Evolutionary conservation across 2,329 filamentous ascomycete genomes (phyloP).

Genomic region (Aspergillus arachidicola): DNA sequence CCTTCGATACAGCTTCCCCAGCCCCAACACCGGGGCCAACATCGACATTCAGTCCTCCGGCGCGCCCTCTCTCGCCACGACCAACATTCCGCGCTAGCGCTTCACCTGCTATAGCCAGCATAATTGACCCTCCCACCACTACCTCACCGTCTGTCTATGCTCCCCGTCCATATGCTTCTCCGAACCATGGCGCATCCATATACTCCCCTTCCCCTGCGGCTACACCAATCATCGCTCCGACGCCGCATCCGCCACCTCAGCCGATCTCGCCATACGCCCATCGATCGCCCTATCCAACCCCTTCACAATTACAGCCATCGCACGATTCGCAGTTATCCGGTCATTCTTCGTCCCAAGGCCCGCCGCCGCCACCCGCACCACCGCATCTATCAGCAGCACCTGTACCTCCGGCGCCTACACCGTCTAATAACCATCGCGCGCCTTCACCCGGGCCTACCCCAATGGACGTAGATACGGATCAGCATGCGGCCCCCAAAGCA

Average conservation of each 20-base stretch:
- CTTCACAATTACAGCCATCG: slow-evolving; percentile 24
- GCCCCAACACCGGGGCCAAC: slow-evolving; percentile 32
- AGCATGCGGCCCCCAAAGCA: slow-evolving; percentile 28
- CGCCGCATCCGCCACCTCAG: slow-evolving; percentile 28
- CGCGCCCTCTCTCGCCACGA: slow-evolving; percentile 53
- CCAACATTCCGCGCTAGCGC: slow-evolving; percentile 71
- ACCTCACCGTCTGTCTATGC: slow-evolving; percentile 33
- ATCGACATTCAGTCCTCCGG: slow-evolving; percentile 47
- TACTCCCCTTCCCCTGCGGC: slow-evolving; percentile 30
- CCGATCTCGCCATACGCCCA: slow-evolving; percentile 28
- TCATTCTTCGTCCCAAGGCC: slow-evolving; percentile 19
- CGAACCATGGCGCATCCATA: slow-evolving; percentile 27
- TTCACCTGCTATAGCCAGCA: slow-evolving; percentile 87
- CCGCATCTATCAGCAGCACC: neutral
- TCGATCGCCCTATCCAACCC: slow-evolving; percentile 27
- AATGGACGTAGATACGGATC: slow-evolving; percentile 40
- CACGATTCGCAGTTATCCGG: slow-evolving; percentile 20
- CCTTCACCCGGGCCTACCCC: slow-evolving; percentile 26
- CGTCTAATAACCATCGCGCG: slow-evolving; percentile 20
- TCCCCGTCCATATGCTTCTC: slow-evolving; percentile 30
- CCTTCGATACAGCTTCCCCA: slow-evolving; percentile 53
- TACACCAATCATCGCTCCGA: slow-evolving; percentile 25
- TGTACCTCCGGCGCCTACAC: slow-evolving; percentile 11
- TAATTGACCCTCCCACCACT: slow-evolving; percentile 69
- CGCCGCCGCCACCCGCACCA: slow-evolving; percentile 14